phyloP scores from a whole-genome alignment of 176 grass and related monocot species.

The Phoenix dactylifera region DNA sequence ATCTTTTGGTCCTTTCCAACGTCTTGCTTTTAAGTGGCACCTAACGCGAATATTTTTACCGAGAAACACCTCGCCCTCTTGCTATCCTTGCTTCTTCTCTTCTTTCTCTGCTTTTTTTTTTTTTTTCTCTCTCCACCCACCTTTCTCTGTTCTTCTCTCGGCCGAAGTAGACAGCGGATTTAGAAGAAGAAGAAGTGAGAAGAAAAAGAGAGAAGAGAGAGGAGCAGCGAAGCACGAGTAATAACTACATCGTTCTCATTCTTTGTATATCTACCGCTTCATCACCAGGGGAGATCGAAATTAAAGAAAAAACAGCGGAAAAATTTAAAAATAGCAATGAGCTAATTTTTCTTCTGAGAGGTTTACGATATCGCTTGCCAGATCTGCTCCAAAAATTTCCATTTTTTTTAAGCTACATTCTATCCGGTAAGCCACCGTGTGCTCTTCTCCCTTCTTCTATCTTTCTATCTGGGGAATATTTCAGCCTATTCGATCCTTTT shows the following conservation, averaged over 20 bases:
- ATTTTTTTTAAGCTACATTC: neutral
- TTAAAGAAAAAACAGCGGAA: no score
- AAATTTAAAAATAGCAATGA: no score
- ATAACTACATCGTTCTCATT: constrained; percentile 19
- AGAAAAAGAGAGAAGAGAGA: neutral
- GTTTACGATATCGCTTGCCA: constrained; percentile 5
- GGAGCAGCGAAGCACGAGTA: constrained; percentile 16
- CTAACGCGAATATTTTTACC: constrained; percentile 1
- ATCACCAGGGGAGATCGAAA: neutral
- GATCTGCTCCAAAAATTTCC: constrained; percentile 1
- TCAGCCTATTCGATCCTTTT: neutral
- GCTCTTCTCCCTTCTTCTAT: neutral
- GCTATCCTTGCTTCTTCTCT: neutral
- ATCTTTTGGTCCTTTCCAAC: constrained; percentile 28
- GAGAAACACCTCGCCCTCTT: neutral
- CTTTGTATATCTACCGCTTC: neutral
- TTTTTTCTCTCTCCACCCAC: constrained; percentile 1
- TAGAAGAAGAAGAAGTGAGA: constrained; percentile 6
- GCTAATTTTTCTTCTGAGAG: no score
- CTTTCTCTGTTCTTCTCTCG: constrained; percentile 11
- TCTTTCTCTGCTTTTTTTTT: neutral
- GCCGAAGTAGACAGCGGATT: constrained; percentile 10
- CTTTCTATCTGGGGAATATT: neutral
- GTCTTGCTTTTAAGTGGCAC: constrained; percentile 8
- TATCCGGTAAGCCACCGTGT: neutral